Percentiles rank a stretch among this genome's conserved stretches.
phyloP scores from a whole-genome alignment of 192 early-diverging fungal species.

The Geranomyces michiganensis region DNA sequence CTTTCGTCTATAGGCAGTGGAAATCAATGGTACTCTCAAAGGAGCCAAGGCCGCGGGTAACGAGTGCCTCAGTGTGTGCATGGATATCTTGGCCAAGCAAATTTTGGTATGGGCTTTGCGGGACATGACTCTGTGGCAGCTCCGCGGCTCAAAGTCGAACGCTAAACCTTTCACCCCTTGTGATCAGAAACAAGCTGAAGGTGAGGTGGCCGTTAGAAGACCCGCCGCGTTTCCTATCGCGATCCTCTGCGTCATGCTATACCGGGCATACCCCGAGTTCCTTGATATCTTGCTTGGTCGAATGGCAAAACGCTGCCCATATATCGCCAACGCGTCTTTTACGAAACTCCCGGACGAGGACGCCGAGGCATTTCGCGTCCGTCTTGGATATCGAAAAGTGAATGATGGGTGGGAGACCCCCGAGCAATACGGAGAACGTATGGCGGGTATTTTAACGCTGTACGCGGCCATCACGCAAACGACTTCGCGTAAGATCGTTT shows the following conservation, averaged over 20 bases:
- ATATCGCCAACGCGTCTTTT: slow-evolving; percentile 44
- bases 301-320: slow-evolving; percentile 70
- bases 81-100: slow-evolving; percentile 61
- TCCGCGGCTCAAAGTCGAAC: too few relatives aligned
- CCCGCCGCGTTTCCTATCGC: slow-evolving; percentile 69
- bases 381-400: slow-evolving; percentile 48
- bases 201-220: slow-evolving; percentile 63
- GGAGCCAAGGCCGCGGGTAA: slow-evolving; percentile 10
- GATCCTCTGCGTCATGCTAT: slow-evolving; percentile 62
- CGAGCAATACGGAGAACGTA: slow-evolving; percentile 64
- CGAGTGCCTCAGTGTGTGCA: slow-evolving; percentile 18
- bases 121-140: background rate
- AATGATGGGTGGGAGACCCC: slow-evolving; percentile 55
- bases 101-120: slow-evolving; percentile 63
- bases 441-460: slow-evolving; percentile 68
- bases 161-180: slow-evolving; percentile 3
- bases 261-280: slow-evolving; percentile 58
- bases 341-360: slow-evolving; percentile 40
- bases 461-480: slow-evolving; percentile 73
- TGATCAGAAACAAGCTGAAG: slow-evolving; percentile 67
- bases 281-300: slow-evolving; percentile 64
- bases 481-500: slow-evolving; percentile 41
- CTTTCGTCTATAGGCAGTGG: slow-evolving; percentile 3
- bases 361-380: slow-evolving; percentile 39
- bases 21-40: slow-evolving; percentile 24